phyloP scores from a whole-genome alignment of 1,139 yeast genomes.

The Yamadazyma pseudoaaseri region DNA sequence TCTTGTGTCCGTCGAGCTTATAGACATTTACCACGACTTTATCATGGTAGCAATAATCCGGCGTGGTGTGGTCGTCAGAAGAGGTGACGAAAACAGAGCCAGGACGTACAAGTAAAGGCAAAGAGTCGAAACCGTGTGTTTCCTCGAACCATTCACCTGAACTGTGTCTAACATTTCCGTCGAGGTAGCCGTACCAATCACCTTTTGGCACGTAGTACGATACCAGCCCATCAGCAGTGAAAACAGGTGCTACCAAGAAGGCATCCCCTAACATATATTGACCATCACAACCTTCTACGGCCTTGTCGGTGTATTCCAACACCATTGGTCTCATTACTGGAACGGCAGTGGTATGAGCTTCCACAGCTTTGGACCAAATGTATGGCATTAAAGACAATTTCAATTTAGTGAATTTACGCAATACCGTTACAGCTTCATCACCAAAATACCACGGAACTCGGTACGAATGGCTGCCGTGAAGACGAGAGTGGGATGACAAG shows the following conservation, averaged over 20 bases:
- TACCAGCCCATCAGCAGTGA: constrained; percentile 27
- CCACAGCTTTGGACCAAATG: constrained; percentile 22
- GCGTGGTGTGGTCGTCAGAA: constrained; percentile 10
- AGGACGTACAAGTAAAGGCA: constrained; percentile 28
- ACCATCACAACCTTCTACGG: constrained; percentile 23
- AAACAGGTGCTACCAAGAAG: constrained; percentile 32
- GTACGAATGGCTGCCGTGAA: constrained; percentile 33
- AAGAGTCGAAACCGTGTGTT: constrained; percentile 24
- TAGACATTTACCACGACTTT: constrained; percentile 19
- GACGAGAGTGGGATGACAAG: constrained; percentile 32
- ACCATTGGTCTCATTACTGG: constrained; percentile 31
- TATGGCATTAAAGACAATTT: constrained; percentile 32
- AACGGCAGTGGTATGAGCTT: constrained; percentile 22
- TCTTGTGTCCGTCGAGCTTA: constrained; percentile 5
- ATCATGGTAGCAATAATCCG: constrained; percentile 19
- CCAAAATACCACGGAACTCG: constrained; percentile 39
- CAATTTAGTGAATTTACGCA: constrained; percentile 27
- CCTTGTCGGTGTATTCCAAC: constrained; percentile 25
- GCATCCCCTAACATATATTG: constrained; percentile 31
- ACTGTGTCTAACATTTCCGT: constrained; percentile 23
- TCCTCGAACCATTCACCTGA: constrained; percentile 25
- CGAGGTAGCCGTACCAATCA: constrained; percentile 30
- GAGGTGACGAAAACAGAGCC: constrained; percentile 22
- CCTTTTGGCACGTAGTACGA: constrained; percentile 28
- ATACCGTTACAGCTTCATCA: constrained; percentile 28